phyloP scores from a whole-genome alignment of 2,329 filamentous ascomycete genomes.

The Diaporthe ampelina region DNA sequence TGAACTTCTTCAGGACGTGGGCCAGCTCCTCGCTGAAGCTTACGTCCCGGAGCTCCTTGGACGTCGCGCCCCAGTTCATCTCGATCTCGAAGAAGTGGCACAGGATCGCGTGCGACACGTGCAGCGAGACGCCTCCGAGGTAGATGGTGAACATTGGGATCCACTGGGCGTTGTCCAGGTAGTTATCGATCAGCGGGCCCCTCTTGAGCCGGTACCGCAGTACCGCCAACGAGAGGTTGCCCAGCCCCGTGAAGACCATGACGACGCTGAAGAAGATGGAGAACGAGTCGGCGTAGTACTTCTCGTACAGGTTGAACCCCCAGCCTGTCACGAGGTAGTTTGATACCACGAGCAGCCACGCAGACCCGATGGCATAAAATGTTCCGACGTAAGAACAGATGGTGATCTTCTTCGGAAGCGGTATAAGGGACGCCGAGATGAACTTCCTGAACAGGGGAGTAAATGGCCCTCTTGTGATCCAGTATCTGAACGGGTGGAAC shows the following conservation, averaged over 20 bases:
- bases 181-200: not conserved
- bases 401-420: constrained; percentile 63
- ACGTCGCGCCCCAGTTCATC: constrained; percentile 68
- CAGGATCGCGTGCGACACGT: constrained; percentile 57
- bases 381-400: constrained; percentile 55
- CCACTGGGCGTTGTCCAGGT: constrained; percentile 74
- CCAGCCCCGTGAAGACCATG: constrained; percentile 74
- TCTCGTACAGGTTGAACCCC: constrained; percentile 76
- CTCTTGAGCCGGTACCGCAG: constrained; percentile 70
- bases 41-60: constrained; percentile 69
- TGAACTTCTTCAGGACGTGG: constrained; percentile 68
- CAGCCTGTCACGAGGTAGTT: constrained; percentile 67
- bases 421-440: constrained; percentile 69
- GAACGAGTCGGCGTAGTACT: constrained; percentile 78
- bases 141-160: constrained; percentile 57
- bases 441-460: constrained; percentile 75
- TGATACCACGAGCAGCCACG: constrained; percentile 45
- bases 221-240: constrained; percentile 72
- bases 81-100: constrained; percentile 59
- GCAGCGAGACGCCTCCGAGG: constrained; percentile 59
- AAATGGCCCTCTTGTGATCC: constrained; percentile 74
- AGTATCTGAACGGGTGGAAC: constrained; percentile 75
- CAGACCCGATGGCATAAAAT: constrained; percentile 49
- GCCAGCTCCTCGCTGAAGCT: constrained; percentile 70
- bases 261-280: constrained; percentile 74